A percentile compares a stretch with the other conserved stretches of the same genome.
These are phyloP conservation scores for Phytophthora cactorum DNA, from an alignment of 352 stramenopile species.

Conservation along the genomic window DNA sequence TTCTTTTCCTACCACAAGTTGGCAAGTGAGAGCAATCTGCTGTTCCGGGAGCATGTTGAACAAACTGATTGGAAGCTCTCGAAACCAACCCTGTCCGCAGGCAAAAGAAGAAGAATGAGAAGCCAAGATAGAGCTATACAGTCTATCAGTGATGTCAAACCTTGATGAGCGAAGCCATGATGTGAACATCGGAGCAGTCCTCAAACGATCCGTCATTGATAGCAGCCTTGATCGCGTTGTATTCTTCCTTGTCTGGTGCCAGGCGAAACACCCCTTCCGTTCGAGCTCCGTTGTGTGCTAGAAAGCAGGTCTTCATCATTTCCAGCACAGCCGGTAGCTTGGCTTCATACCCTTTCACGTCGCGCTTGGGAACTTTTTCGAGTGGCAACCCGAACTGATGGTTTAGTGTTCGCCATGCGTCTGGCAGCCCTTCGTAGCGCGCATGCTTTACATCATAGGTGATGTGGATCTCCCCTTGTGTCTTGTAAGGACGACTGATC, in stretches of 20 bases:
- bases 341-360: conserved; percentile 59
- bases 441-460: conserved; percentile 72
- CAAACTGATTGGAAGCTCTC: conserved; percentile 74
- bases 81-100: conserved; percentile 67
- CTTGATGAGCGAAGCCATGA: conserved; percentile 88
- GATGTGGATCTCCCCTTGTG: conserved; percentile 70
- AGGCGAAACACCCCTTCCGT: conserved; percentile 84
- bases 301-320: conserved; percentile 74
- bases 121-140: neutral
- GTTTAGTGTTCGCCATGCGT: conserved; percentile 68
- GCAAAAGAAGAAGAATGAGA: conserved; percentile 7
- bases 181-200: conserved; percentile 73
- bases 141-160: conserved; percentile 17
- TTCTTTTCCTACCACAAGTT: conserved; percentile 43
- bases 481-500: conserved; percentile 78
- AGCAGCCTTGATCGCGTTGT: conserved; percentile 54
- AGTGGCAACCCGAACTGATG: conserved; percentile 80
- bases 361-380: conserved; percentile 62
- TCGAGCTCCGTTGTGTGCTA: conserved; percentile 48
- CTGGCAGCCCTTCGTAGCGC: conserved; percentile 78
- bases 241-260: conserved; percentile 71
- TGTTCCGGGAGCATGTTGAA: conserved; percentile 75
- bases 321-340: conserved; percentile 80
- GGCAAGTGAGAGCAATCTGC: conserved; percentile 57
- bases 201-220: conserved; percentile 76